Percentiles rank a stretch among this genome's conserved stretches.
Evolutionary conservation across 202 grass and related monocot species (phyloP).

Genomic region (Carex arenaria): DNA sequence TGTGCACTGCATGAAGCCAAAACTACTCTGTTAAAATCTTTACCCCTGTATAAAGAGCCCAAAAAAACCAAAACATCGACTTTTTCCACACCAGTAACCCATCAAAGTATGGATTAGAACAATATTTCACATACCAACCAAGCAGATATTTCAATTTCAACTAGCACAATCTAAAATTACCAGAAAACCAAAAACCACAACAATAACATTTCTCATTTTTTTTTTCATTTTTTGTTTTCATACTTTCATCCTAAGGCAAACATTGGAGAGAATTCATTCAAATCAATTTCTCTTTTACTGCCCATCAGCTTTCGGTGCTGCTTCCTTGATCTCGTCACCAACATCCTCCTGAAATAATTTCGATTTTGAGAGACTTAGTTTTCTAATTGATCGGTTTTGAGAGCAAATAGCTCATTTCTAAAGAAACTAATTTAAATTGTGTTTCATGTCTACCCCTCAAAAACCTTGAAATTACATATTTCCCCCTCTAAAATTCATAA

Average conservation of each 20-base stretch:
- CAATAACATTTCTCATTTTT: neutral
- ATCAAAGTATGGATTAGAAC: slow-evolving; percentile 11
- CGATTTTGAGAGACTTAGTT: too few species aligned
- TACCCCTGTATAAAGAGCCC: neutral
- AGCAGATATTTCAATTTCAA: slow-evolving; percentile 3
- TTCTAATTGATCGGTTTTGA: too few species aligned
- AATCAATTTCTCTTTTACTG: slow-evolving; percentile 31
- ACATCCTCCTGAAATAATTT: slow-evolving; percentile 29
- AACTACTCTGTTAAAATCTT: too few species aligned
- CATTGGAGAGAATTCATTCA: neutral
- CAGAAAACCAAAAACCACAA: neutral
- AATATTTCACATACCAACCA: slow-evolving; percentile 7
- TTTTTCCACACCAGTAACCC: slow-evolving; percentile 6
- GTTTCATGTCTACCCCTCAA: too few species aligned
- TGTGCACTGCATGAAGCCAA: too few species aligned
- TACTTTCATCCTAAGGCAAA: neutral
- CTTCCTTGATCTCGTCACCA: slow-evolving; percentile 61
- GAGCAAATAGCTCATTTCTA: too few species aligned
- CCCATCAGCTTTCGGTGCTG: slow-evolving; percentile 43
- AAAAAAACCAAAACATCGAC: neutral
- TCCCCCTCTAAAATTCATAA: too few species aligned
- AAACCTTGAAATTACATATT: too few species aligned
- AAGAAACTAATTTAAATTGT: too few species aligned
- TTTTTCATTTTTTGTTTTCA: neutral
- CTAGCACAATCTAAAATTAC: slow-evolving; percentile 11